These are phyloP conservation scores for Biscutella auriculata DNA, from an alignment of 441 rosid genomes.

Conservation along the genomic window DNA sequence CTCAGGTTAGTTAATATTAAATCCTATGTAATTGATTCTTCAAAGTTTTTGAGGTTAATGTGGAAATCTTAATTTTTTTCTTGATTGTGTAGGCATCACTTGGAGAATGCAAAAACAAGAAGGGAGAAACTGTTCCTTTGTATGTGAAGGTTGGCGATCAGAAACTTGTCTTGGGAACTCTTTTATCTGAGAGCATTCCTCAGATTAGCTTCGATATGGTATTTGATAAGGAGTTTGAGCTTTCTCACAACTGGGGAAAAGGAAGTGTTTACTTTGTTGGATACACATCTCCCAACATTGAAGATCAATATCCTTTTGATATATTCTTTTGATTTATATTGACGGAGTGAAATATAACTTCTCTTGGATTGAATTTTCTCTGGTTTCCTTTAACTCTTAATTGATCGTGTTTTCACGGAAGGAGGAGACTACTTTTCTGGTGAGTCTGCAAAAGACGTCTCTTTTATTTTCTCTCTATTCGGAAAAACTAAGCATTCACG, in stretches of 20 bases:
- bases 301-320: constrained; percentile 7
- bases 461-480: not conserved
- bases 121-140: constrained; percentile 36
- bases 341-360: not conserved
- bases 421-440: constrained; percentile 2
- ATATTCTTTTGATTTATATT: not conserved
- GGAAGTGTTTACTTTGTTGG: constrained; percentile 71
- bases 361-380: not conserved
- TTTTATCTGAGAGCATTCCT: constrained; percentile 37
- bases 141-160: constrained; percentile 36
- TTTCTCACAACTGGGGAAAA: constrained; percentile 70
- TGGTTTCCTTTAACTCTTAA: constrained; percentile 6
- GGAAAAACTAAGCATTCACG: too few species aligned
- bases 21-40: not conserved
- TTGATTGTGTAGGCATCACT: constrained; percentile 47
- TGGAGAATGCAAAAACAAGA: constrained; percentile 53
- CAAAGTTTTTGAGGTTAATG: not conserved
- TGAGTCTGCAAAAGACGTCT: not conserved
- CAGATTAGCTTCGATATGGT: constrained; percentile 57
- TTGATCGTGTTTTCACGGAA: constrained; percentile 4
- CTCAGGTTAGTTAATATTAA: constrained; percentile 42
- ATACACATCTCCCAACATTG: constrained; percentile 25
- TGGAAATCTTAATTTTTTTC: not conserved
- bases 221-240: constrained; percentile 69
- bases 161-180: constrained; percentile 60